Evolutionary conservation across 768 basidiomycete genomes (phyloP).

Genomic region (Amylocystis lapponica): DNA sequence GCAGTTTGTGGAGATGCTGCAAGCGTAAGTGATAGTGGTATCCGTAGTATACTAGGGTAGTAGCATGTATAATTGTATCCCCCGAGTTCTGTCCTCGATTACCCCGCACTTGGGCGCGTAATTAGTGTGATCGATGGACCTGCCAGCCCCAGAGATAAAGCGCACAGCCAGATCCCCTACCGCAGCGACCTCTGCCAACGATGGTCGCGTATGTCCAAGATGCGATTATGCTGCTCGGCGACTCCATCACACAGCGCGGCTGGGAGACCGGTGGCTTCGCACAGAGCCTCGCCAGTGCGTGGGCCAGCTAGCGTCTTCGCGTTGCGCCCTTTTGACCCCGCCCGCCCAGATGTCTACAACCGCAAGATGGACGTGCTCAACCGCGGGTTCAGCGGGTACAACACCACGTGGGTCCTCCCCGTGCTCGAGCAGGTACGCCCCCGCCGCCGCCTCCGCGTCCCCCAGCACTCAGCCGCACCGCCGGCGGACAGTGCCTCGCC

Average conservation of each 20-base stretch:
- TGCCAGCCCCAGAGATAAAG: too few species aligned
- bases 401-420: constrained; percentile 80
- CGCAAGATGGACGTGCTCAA: constrained; percentile 87
- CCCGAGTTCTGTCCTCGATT: too few species aligned
- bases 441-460: background rate
- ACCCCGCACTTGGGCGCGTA: too few species aligned
- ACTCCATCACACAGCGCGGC: constrained; percentile 71
- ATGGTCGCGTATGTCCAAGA: constrained; percentile 63
- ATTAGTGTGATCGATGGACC: too few species aligned
- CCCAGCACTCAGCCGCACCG: too few species aligned
- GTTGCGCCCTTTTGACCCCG: background rate
- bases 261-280: constrained; percentile 62
- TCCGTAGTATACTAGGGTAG: too few species aligned
- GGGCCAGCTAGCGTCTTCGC: too few species aligned
- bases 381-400: constrained; percentile 81
- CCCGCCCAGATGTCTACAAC: constrained; percentile 57
- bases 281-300: constrained; percentile 54
- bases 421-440: constrained; percentile 63
- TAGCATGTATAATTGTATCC: too few species aligned
- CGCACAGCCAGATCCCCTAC: too few species aligned
- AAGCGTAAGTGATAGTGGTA: constrained; percentile 3
- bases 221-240: constrained; percentile 70
- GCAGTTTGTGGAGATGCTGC: constrained; percentile 22
- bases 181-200: background rate
- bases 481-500: constrained; percentile 53